Percentiles rank a stretch among this genome's conserved stretches.
Conservation (phyloP, 2,329 filamentous ascomycete genomes). For the Pseudogymnoascus sp. region DNA sequence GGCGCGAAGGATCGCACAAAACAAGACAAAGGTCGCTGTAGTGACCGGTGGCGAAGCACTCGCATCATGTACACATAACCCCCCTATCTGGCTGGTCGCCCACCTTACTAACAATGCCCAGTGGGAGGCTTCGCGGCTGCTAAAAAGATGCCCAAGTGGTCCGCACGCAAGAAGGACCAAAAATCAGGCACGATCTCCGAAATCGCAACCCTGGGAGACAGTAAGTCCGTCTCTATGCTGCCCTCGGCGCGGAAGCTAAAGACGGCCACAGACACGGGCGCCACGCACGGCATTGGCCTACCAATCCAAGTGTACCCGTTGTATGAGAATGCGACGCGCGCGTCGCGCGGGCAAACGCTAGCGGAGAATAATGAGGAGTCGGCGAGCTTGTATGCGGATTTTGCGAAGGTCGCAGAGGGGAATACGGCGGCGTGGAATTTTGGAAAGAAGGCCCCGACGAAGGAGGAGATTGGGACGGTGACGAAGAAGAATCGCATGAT, state of each 20-base stretch:
- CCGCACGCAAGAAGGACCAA: conserved; percentile 36
- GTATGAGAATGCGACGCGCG: conserved; percentile 56
- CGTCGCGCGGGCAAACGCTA: conserved; percentile 44
- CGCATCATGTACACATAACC: conserved; percentile 45
- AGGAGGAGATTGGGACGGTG: conserved; percentile 44
- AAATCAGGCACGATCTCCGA: conserved; percentile 43
- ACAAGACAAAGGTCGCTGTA: conserved; percentile 47
- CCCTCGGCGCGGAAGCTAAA: conserved; percentile 10
- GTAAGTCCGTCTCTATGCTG: conserved; percentile 24
- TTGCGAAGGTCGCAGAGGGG: conserved; percentile 45
- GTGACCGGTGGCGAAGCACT: conserved; percentile 57
- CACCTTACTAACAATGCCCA: conserved; percentile 26
- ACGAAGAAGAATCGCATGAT: conserved; percentile 56
- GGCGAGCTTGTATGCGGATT: conserved; percentile 49
- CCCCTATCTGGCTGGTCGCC: conserved; percentile 23
- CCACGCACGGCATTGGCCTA: conserved; percentile 48
- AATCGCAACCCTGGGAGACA: conserved; percentile 33
- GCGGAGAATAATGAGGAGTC: conserved; percentile 50
- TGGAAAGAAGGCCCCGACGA: conserved; percentile 35
- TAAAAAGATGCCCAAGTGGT: conserved; percentile 52
- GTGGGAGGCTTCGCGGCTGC: conserved; percentile 44
- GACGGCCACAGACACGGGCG: conserved; percentile 39
- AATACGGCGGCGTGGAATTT: conserved; percentile 51
- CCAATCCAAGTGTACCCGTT: conserved; percentile 61
- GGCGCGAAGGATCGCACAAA: conserved; percentile 44